Percentiles rank a stretch among this genome's conserved stretches.
Evolutionary conservation across 306 rosid genomes (phyloP).

Genomic region (Purshia tridentata): DNA sequence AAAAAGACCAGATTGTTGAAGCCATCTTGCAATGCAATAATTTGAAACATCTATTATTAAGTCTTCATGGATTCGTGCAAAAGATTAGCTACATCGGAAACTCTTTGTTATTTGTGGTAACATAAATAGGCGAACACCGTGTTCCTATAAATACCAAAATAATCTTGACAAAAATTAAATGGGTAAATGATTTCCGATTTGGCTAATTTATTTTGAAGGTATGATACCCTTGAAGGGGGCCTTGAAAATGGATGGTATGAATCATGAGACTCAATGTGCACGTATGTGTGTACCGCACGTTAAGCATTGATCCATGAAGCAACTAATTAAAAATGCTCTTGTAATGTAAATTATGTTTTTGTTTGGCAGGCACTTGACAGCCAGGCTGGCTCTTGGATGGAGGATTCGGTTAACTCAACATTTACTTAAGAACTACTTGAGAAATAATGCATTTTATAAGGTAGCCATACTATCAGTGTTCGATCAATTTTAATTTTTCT

Average conservation of each 20-base stretch:
- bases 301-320: background rate
- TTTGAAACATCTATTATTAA: background rate
- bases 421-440: slow-evolving; percentile 75
- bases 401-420: slow-evolving; percentile 93
- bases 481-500: slow-evolving; percentile 2
- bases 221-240: background rate
- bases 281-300: background rate
- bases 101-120: background rate
- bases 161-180: background rate
- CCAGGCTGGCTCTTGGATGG: slow-evolving; percentile 96
- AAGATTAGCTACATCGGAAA: background rate
- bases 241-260: background rate
- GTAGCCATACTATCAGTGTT: slow-evolving; percentile 40
- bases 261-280: background rate
- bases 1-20: background rate
- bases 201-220: background rate
- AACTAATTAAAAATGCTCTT: background rate
- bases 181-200: background rate
- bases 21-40: background rate
- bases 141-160: background rate
- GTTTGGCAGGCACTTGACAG: slow-evolving; percentile 72
- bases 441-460: slow-evolving; percentile 95
- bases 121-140: background rate
- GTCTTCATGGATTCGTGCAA: background rate
- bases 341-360: slow-evolving; percentile 8